Base-by-base conservation (phyloP, 1,139 yeast species). In the Scheffersomyces insectosa region DNA sequence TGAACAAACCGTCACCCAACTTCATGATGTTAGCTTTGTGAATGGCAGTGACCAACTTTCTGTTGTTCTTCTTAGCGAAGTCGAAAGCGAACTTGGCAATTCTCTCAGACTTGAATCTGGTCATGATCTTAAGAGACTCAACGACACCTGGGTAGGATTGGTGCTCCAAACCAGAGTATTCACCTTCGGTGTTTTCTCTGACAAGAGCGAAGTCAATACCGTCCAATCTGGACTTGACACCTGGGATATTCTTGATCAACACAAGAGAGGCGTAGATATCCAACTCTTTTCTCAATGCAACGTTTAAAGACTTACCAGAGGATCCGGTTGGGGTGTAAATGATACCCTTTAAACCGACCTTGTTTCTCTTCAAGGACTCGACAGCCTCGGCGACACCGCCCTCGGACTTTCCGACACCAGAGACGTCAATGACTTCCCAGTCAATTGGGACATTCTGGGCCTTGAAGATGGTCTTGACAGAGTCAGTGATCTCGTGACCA, bases 11-110 rank as follows among this genome's bases (percentile, higher is more conserved):
- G 68, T 93, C 99, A 66, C 97, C 96, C 65, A 90, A 83, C 78
- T 93, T 93, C 99, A 93, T 93, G 64, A 93, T 93, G 81, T 93
- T 93, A 56, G 99, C 99, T 79, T 93, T 93, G 83, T 93, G 99
- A 65, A 93, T 93, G 57, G 97, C 97, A 45, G 97, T 90, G 54
- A 93, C 98, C 62, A 82, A 76, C 71, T 86, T 83, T 76, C 98
- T 87, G 78, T 87, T 82, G 80, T 93, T 88, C 75, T 86, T 87
- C 68, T 81, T 77, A 52, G 98, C 98, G 61, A 88, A 93, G 75
- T 93, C 98, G 63, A 89, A 91, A 39, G 99, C 98, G 60, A 93
- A 93, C 73, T 93, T 87, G 57, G 97, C 97, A 59, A 93, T 88
- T 76, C 99, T 85, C 80, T 93, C 99, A 45, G 96, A 86, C 78